Percentiles rank a stretch among this genome's conserved stretches.
phyloP scores from a whole-genome alignment of 495 filamentous ascomycete genomes.

The Chaetomium fimeti region DNA sequence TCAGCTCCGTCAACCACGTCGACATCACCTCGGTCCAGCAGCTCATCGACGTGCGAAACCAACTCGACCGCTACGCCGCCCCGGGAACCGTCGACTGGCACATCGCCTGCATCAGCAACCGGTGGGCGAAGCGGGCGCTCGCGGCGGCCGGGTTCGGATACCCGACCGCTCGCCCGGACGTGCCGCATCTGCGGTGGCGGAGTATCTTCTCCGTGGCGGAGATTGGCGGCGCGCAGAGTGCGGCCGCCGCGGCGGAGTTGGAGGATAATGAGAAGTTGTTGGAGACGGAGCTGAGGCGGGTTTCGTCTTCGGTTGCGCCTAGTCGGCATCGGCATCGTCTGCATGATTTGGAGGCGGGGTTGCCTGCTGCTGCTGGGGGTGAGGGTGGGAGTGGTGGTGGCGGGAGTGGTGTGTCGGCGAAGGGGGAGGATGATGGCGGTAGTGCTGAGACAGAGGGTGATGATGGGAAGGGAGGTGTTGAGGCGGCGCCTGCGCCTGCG shows the following conservation, averaged over 20 bases:
- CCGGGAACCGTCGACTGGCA: conserved; percentile 94
- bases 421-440: not conserved
- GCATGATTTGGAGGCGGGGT: conserved; percentile 21
- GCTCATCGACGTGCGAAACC: conserved; percentile 95
- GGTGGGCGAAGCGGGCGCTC: conserved; percentile 95
- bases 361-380: not conserved
- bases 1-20: conserved; percentile 93
- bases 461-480: not conserved
- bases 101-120: conserved; percentile 89
- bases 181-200: conserved; percentile 70
- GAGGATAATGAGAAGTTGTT: conserved; percentile 60
- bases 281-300: not conserved
- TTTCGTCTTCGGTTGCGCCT: not conserved
- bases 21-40: conserved; percentile 94
- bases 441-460: not conserved
- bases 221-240: conserved; percentile 68
- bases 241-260: conserved; percentile 56
- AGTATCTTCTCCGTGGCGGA: conserved; percentile 96
- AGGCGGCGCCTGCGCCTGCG: conserved; percentile 2
- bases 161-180: conserved; percentile 59
- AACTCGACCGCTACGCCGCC: conserved; percentile 82
- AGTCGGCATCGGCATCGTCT: not conserved
- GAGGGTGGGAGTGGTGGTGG: not conserved
- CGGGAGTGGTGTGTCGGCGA: not conserved
- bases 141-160: conserved; percentile 91